Evolutionary conservation across 2,329 filamentous ascomycete genomes (phyloP).

Genomic region (Diplodia corticola): DNA sequence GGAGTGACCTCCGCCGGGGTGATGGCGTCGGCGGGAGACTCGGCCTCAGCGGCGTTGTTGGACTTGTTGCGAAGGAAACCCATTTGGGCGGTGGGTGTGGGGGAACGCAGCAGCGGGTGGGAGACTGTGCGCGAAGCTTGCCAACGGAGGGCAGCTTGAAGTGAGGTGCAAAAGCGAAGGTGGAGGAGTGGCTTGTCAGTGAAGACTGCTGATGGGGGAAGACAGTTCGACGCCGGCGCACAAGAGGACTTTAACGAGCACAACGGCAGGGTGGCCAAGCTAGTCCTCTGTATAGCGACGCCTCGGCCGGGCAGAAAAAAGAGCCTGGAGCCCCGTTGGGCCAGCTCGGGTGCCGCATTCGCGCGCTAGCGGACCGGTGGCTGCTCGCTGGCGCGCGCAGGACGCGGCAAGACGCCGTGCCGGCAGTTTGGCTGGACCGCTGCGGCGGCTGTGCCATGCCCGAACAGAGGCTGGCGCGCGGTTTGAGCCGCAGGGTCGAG

Average conservation of each 20-base stretch:
- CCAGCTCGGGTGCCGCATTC: neutral
- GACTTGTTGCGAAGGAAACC: neutral
- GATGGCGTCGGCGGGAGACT: neutral
- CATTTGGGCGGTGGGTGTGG: conserved; percentile 3
- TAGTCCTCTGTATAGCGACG: neutral
- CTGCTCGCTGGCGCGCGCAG: neutral
- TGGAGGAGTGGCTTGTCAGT: neutral
- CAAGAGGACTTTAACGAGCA: conserved; percentile 4
- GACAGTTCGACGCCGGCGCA: neutral
- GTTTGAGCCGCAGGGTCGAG: conserved; percentile 8
- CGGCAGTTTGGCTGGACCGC: neutral
- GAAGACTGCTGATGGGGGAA: neutral
- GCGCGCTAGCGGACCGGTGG: neutral
- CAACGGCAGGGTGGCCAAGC: neutral
- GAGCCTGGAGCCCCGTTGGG: neutral
- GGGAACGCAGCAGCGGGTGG: neutral
- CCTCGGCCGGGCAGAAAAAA: conserved; percentile 5
- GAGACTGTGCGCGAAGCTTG: neutral
- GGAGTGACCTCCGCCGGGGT: neutral
- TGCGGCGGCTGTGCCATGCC: neutral
- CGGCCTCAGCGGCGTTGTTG: neutral
- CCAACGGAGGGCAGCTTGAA: neutral
- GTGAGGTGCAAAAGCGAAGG: neutral
- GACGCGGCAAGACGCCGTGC: neutral
- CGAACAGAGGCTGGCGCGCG: neutral